Evolutionary conservation across 2,329 filamentous ascomycete species (phyloP).

Genomic region (Bipolaris zeicola): DNA sequence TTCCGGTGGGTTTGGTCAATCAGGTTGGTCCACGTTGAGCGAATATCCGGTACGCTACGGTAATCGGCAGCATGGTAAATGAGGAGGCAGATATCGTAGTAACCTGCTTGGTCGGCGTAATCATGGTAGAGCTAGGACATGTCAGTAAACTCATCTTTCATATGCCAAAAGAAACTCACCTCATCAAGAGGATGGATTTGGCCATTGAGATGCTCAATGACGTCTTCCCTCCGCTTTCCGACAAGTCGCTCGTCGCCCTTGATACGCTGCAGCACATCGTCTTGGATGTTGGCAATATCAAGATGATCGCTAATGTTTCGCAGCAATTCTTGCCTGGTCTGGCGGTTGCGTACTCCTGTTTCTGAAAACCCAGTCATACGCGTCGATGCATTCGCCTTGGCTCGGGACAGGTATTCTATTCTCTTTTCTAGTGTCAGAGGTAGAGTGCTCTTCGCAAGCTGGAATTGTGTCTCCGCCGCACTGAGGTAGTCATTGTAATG

Average conservation of each 20-base stretch:
- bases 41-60: conserved; percentile 83
- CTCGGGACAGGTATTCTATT: conserved; percentile 86
- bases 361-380: conserved; percentile 73
- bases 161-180: conserved; percentile 58
- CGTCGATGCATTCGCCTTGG: conserved; percentile 90
- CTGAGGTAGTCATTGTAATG: conserved; percentile 83
- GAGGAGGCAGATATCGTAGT: conserved; percentile 90
- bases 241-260: conserved; percentile 73
- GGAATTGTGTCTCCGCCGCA: conserved; percentile 83
- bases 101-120: conserved; percentile 87
- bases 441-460: conserved; percentile 84
- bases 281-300: conserved; percentile 93
- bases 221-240: conserved; percentile 65
- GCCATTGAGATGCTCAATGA: conserved; percentile 74
- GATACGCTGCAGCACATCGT: conserved; percentile 83
- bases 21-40: conserved; percentile 81
- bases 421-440: conserved; percentile 78
- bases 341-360: conserved; percentile 57
- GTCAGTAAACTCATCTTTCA: conserved; percentile 19
- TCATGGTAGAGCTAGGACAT: conserved; percentile 78
- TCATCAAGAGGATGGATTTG: conserved; percentile 75
- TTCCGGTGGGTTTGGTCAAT: conserved; percentile 68
- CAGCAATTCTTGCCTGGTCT: conserved; percentile 81
- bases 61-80: conserved; percentile 94
- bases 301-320: conserved; percentile 85